Evolutionary conservation across 768 basidiomycete genomes (phyloP).

Genomic region (Pulveroboletus sp.): DNA sequence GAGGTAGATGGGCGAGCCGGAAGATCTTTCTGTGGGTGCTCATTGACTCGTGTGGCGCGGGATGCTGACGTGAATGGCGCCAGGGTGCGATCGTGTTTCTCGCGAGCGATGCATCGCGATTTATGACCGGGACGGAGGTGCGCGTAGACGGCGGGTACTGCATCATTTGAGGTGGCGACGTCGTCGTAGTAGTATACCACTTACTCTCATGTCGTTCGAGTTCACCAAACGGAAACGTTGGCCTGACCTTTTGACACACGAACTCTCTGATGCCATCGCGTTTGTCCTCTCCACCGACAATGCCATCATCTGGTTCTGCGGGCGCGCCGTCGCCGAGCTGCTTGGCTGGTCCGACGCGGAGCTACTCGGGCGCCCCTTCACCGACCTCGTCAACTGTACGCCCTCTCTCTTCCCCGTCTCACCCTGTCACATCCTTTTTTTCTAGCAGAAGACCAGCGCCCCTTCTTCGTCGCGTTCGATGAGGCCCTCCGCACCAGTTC

Average conservation of each 20-base stretch:
- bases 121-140: slow-evolving; percentile 85
- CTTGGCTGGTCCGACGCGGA: slow-evolving; percentile 78
- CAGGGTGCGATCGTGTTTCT: slow-evolving; percentile 90
- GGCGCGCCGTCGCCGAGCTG: slow-evolving; percentile 63
- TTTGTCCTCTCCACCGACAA: slow-evolving; percentile 64
- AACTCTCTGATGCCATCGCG: slow-evolving; percentile 70
- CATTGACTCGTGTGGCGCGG: background rate
- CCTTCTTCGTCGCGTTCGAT: slow-evolving; percentile 48
- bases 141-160: slow-evolving; percentile 92
- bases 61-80: background rate
- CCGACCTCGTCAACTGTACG: slow-evolving; percentile 63
- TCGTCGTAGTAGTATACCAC: slow-evolving; percentile 23
- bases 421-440: background rate
- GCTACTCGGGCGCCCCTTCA: slow-evolving; percentile 64
- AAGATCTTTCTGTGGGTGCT: slow-evolving; percentile 73
- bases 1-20: slow-evolving; percentile 84
- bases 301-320: slow-evolving; percentile 69
- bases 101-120: slow-evolving; percentile 84
- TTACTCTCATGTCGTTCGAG: slow-evolving; percentile 48
- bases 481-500: slow-evolving; percentile 47
- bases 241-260: slow-evolving; percentile 76
- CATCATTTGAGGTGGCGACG: slow-evolving; percentile 40
- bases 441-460: slow-evolving; percentile 54
- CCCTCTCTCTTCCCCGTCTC: slow-evolving; percentile 14
- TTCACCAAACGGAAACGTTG: slow-evolving; percentile 87